phyloP scores from a whole-genome alignment of 108 stramenopile species.

The Craspedostauros australis region DNA sequence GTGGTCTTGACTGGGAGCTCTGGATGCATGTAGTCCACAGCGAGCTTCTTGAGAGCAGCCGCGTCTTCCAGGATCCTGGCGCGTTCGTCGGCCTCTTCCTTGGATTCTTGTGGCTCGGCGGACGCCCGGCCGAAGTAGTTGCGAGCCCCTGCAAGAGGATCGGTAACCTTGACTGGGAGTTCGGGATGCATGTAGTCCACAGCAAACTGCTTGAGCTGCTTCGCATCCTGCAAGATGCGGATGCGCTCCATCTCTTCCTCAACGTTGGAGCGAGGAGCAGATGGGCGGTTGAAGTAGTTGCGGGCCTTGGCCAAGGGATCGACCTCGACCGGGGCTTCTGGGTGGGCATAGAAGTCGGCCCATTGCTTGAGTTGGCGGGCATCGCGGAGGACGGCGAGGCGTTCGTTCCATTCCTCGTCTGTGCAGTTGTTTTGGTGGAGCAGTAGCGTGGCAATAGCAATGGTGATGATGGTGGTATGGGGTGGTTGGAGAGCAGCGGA shows the following conservation, averaged over 20 bases:
- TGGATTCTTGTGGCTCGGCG: conserved; percentile 27
- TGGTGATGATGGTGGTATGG: too few species aligned
- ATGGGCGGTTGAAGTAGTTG: conserved; percentile 55
- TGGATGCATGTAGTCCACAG: conserved; percentile 52
- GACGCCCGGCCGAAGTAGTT: conserved; percentile 58
- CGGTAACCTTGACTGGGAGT: conserved; percentile 18
- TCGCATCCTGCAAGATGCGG: conserved; percentile 34
- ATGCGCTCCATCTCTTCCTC: conserved; percentile 40
- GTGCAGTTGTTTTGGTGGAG: too few species aligned
- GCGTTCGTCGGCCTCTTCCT: conserved; percentile 50
- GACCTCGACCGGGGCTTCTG: conserved; percentile 42
- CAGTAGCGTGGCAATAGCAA: too few species aligned
- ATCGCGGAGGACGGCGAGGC: conserved; percentile 61
- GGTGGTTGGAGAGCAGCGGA: too few species aligned
- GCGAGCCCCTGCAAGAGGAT: conserved; percentile 30
- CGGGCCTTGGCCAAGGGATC: conserved; percentile 38
- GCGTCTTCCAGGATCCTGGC: conserved; percentile 48
- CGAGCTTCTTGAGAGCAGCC: conserved; percentile 42
- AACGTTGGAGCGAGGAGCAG: conserved; percentile 28
- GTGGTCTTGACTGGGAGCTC: conserved; percentile 38
- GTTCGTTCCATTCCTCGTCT: conserved; percentile 59
- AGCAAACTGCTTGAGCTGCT: conserved; percentile 26
- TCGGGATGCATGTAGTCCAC: conserved; percentile 29
- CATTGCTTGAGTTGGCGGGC: conserved; percentile 44
- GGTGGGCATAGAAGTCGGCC: conserved; percentile 58